phyloP scores from a whole-genome alignment of 1,139 yeast genomes.

The Candida mesenterica region DNA sequence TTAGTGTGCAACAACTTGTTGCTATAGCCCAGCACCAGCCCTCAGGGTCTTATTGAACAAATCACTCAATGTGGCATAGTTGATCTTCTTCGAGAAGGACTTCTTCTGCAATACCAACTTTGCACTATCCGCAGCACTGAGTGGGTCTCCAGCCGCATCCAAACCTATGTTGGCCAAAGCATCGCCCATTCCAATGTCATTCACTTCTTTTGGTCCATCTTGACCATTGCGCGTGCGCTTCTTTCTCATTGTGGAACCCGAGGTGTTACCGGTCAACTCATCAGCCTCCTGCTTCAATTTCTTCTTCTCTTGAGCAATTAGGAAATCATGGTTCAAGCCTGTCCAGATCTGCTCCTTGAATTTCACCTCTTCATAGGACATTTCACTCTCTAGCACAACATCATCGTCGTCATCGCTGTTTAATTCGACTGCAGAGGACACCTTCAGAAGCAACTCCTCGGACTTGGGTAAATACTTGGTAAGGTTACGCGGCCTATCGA shows the following conservation, averaged over 20 bases:
- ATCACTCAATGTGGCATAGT: constrained; percentile 72
- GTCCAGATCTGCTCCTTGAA: constrained; percentile 85
- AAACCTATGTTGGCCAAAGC: constrained; percentile 41
- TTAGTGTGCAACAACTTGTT: too few relatives aligned
- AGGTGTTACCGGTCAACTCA: constrained; percentile 70
- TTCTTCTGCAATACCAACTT: constrained; percentile 67
- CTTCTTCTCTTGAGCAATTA: constrained; percentile 82
- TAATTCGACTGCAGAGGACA: constrained; percentile 58
- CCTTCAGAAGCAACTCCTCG: constrained; percentile 46
- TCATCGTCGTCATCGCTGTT: constrained; percentile 79
- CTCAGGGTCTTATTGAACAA: constrained; percentile 39
- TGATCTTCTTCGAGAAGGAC: constrained; percentile 80
- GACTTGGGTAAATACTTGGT: constrained; percentile 55
- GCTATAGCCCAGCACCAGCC: neutral
- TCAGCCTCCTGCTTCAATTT: constrained; percentile 86
- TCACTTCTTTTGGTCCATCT: constrained; percentile 18
- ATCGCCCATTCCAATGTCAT: constrained; percentile 25
- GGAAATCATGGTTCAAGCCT: constrained; percentile 80
- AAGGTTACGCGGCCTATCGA: constrained; percentile 56
- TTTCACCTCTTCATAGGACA: constrained; percentile 63
- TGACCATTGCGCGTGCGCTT: constrained; percentile 29
- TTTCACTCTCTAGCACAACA: constrained; percentile 51
- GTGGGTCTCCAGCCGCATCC: constrained; percentile 44
- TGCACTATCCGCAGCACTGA: constrained; percentile 71
- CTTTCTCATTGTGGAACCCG: constrained; percentile 43